Evolutionary conservation across 23 red algal species (phyloP), one percentile per base, ranked within the genome.

Genomic region (Gracilaria gracilis): DNA sequence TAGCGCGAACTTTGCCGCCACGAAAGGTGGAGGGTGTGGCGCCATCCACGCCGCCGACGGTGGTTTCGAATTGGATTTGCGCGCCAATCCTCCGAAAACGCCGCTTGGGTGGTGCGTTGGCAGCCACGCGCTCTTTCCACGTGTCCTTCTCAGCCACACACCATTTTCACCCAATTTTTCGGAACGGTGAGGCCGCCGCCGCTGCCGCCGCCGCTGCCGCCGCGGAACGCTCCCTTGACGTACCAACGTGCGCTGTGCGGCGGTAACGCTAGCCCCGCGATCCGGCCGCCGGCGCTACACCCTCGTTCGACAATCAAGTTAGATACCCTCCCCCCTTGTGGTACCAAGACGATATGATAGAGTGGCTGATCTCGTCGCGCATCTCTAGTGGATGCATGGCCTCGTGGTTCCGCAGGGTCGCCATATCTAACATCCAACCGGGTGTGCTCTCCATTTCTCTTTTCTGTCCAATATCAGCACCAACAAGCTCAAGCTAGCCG

Each of bases 21-120:
- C 35, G 67, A 73, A 73, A 37, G 67, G 67, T 73, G 67, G 67
- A 73, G 67, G 67, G 67, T 40, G 38, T 16, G 35, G 34, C 67
- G 35, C 62, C 67, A 73, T n/a, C 3, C 67, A 13, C 33, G 67
- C 67, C 67, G 67, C 67, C 67, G 67, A 3, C 67, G 67, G 38
- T 29, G 38, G 38, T 39, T 73, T 73, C 67, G 67, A 73, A 73
- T 73, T 73, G 38, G 38, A 44, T 39, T 37, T 40, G 67, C 35
- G 19, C 35, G 35, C 67, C 67, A 73, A n/a, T 29, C 12, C 15
- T 73, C 67, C 67, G 67, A 73, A 73, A 73, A 73, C 67, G 35
- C 15, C 34, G 20, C 38, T 42, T 40, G 33, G 28, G 19, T 73
- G 35, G 67, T 24, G 13, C 67, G 44, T 42, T 73, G 20, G 35